Evolutionary conservation across 2,329 filamentous ascomycete species (phyloP), one percentile per base, ranked within the genome.

Genomic region (Pseudocercospora vitis): DNA sequence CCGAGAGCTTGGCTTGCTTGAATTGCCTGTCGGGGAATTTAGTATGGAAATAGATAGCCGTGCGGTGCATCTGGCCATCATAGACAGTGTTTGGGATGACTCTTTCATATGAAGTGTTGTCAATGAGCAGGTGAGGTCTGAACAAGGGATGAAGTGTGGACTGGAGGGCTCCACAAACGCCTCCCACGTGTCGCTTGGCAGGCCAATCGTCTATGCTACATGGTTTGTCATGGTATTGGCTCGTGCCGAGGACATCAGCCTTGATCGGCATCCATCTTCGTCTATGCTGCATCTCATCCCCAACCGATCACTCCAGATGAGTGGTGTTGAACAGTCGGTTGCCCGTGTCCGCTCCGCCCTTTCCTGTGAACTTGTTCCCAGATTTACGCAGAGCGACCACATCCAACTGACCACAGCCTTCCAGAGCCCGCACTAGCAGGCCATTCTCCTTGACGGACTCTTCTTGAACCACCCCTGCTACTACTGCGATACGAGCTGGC

Each of bases 251-350:
- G n/a, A n/a, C n/a, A n/a, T n/a, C n/a, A n/a, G n/a, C n/a, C n/a
- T n/a, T n/a, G n/a, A n/a, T n/a, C n/a, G n/a, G n/a, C n/a, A n/a
- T n/a, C n/a, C n/a, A n/a, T n/a, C n/a, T n/a, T n/a, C n/a, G n/a
- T n/a, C n/a, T n/a, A n/a, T n/a, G 24, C 14, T 3, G 8, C 16
- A 21, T 31, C n/a, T 19, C 14, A 18, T 37, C 33, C 16, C 9
- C 2, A 3, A 19, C 35, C 23, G 12, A 24, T 70, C 57, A 75
- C 40, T 62, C 60, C 45, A 81, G 55, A 58, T 78, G 68, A 3
- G 75, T 80, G 0, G 79, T 84, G 63, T 84, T 83, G 64, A 83
- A 85, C 2, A 85, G 68, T 3, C 81, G 74, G 57, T 84, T 78
- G 0, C 81, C 81, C 0, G 81, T 86, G 62, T 86, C 82, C 0